Evolutionary conservation across 495 filamentous ascomycete genomes (phyloP).

Genomic region (Neurospora sp.): DNA sequence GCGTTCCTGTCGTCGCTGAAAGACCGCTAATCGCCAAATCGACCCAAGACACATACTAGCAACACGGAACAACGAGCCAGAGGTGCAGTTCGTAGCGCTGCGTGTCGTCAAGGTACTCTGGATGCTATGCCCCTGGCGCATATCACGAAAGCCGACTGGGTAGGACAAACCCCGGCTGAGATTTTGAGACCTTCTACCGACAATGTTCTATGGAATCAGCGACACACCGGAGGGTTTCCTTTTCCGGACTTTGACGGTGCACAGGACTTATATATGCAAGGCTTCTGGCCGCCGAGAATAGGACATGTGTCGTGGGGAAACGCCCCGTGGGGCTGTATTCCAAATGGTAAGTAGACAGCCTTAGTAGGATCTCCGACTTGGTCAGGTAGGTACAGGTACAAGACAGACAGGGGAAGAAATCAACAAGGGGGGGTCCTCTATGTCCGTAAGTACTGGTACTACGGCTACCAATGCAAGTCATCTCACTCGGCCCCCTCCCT

Average conservation of each 20-base stretch:
- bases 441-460: not conserved
- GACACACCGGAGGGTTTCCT: not conserved
- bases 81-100: not conserved
- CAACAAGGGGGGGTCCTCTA: not conserved
- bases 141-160: not conserved
- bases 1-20: not conserved
- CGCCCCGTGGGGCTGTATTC: not conserved
- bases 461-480: not conserved
- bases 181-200: not conserved
- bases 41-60: not conserved
- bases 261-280: not conserved
- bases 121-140: not conserved
- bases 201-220: not conserved
- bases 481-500: not conserved
- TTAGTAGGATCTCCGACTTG: not conserved
- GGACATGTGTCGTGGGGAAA: not conserved
- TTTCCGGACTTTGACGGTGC: not conserved
- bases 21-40: not conserved
- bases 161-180: not conserved
- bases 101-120: not conserved
- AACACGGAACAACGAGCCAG: not conserved
- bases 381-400: not conserved
- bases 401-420: not conserved
- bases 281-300: not conserved
- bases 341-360: not conserved